Evolutionary conservation across 768 basidiomycete genomes (phyloP).

Genomic region (Leccinellum luteum): DNA sequence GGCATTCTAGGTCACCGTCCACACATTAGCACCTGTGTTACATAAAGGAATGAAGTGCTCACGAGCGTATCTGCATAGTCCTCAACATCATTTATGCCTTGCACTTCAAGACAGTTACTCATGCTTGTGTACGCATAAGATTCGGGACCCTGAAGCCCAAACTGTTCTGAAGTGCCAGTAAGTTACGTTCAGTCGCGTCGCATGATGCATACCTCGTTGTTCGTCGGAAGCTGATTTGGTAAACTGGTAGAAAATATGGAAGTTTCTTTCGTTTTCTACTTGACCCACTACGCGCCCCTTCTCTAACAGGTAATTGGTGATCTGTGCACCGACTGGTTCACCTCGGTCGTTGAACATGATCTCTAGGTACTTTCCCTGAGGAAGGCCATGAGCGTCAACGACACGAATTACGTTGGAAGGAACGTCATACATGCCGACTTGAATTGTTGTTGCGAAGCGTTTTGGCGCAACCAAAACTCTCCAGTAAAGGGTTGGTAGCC

Average conservation of each 20-base stretch:
- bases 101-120: conserved; percentile 89
- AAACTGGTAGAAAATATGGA: conserved; percentile 99
- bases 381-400: conserved; percentile 13
- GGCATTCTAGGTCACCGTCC: conserved; percentile 58
- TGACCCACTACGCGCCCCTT: conserved; percentile 97
- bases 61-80: conserved; percentile 91
- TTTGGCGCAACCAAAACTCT: conserved; percentile 99
- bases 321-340: conserved; percentile 95
- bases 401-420: background rate
- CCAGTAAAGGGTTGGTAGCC: conserved; percentile 94
- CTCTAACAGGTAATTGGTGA: conserved; percentile 97
- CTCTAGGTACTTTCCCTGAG: conserved; percentile 95
- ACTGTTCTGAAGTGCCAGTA: conserved; percentile 60
- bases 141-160: conserved; percentile 94
- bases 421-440: conserved; percentile 85
- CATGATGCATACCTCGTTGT: conserved; percentile 68
- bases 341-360: conserved; percentile 97
- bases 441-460: conserved; percentile 99
- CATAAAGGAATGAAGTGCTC: conserved; percentile 28
- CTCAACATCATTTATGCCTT: conserved; percentile 83
- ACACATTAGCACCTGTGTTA: background rate
- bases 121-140: conserved; percentile 91
- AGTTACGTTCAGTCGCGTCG: conserved; percentile 6
- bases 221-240: conserved; percentile 91
- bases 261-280: conserved; percentile 93